These are phyloP conservation scores for Mycosphaerelloides madeirae DNA, from an alignment of 2,329 filamentous ascomycete genomes.

Conservation along the genomic window DNA sequence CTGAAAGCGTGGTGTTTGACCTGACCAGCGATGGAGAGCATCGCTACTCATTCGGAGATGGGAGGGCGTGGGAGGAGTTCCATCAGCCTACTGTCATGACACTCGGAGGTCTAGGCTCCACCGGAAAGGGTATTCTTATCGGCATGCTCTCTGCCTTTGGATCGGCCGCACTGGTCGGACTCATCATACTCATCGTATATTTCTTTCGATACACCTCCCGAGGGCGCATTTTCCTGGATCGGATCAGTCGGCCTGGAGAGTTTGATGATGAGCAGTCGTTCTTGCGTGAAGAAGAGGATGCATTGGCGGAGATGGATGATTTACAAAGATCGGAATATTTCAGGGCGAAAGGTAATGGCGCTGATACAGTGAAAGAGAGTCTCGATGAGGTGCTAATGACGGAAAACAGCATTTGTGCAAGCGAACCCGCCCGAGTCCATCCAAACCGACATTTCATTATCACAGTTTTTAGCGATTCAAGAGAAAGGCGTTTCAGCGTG, in stretches of 20 bases:
- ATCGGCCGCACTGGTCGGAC: conserved; percentile 76
- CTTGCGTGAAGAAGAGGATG: conserved; percentile 87
- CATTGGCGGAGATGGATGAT: conserved; percentile 92
- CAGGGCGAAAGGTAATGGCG: conserved; percentile 76
- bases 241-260: conserved; percentile 87
- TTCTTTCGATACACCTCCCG: conserved; percentile 87
- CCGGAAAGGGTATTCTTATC: conserved; percentile 78
- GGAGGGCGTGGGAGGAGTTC: conserved; percentile 6
- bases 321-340: conserved; percentile 84
- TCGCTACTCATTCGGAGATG: conserved; percentile 6
- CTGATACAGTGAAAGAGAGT: neutral
- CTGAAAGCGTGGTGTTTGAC: conserved; percentile 4
- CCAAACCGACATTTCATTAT: conserved; percentile 94
- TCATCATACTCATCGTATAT: conserved; percentile 78
- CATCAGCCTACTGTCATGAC: conserved; percentile 4
- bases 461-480: conserved; percentile 95
- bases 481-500: conserved; percentile 99
- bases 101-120: conserved; percentile 26
- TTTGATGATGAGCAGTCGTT: conserved; percentile 98
- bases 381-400: conserved; percentile 20
- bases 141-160: conserved; percentile 92
- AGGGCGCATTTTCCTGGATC: conserved; percentile 87
- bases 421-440: conserved; percentile 92
- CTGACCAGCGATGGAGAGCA: conserved; percentile 2
- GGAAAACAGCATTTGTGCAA: conserved; percentile 73